A percentile compares a stretch with the other conserved stretches of the same genome.
phyloP scores from a whole-genome alignment of 108 stramenopile genomes.

The Fragilariopsis cylindrus region DNA sequence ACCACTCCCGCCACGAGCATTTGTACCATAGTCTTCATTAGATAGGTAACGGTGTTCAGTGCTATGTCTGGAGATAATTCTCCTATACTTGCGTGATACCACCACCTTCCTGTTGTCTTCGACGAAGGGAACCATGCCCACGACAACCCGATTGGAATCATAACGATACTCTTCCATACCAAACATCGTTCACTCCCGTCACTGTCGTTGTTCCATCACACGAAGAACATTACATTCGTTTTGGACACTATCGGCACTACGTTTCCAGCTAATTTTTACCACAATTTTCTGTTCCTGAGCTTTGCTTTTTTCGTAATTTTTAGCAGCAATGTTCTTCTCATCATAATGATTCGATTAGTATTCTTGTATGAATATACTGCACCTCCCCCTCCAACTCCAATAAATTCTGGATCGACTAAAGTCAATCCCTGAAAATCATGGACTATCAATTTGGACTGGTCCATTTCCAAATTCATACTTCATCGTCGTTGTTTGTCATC shows the following conservation, averaged over 20 bases:
- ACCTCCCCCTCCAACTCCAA: conserved; percentile 43
- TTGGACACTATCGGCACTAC: conserved; percentile 55
- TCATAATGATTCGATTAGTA: not conserved
- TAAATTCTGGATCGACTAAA: conserved; percentile 26
- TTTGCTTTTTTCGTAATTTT: not conserved
- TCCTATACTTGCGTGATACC: conserved; percentile 18
- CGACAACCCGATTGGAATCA: conserved; percentile 55
- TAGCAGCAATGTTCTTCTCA: not conserved
- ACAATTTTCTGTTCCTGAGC: conserved; percentile 26
- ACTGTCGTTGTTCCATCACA: conserved; percentile 40
- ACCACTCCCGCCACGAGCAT: conserved; percentile 57
- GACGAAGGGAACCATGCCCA: conserved; percentile 47
- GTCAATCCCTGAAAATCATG: conserved; percentile 4
- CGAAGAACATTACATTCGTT: conserved; percentile 60
- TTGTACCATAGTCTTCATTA: conserved; percentile 54
- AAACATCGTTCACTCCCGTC: conserved; percentile 54
- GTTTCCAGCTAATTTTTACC: conserved; percentile 72
- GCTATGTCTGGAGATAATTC: conserved; percentile 22
- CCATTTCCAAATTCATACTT: conserved; percentile 20
- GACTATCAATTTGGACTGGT: conserved; percentile 17
- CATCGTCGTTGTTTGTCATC: not conserved
- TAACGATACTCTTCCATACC: conserved; percentile 34
- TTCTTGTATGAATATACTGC: conserved; percentile 23
- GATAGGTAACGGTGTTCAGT: conserved; percentile 32
- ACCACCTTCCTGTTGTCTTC: conserved; percentile 33